Percentiles rank a stretch among this genome's conserved stretches.
These are phyloP conservation scores for Globisporangium barbulae DNA, from an alignment of 352 stramenopile species.

Conservation along the genomic window DNA sequence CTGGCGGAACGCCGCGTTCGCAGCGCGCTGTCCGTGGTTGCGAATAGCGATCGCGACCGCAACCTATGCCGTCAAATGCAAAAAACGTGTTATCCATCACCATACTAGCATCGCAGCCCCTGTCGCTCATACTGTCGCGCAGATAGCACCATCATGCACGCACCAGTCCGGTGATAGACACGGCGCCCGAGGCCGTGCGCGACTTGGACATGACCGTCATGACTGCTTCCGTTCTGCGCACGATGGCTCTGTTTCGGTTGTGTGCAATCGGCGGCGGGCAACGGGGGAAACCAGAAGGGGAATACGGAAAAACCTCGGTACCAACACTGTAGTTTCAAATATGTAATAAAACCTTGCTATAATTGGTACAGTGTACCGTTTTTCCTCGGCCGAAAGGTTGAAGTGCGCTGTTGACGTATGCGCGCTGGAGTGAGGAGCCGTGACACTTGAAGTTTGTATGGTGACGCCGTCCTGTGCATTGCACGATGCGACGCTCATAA, in stretches of 20 bases:
- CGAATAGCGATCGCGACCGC: slow-evolving; percentile 63
- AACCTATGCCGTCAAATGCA: slow-evolving; percentile 25
- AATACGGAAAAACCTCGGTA: no score
- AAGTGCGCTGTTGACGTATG: no score
- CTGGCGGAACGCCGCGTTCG: slow-evolving; percentile 37
- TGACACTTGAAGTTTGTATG: no score
- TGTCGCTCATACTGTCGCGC: neutral
- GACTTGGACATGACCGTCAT: slow-evolving; percentile 70
- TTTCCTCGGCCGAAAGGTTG: no score
- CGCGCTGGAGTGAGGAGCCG: no score
- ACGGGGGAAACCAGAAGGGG: neutral
- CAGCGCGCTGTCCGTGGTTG: slow-evolving; percentile 51
- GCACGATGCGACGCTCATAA: no score
- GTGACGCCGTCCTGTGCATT: no score
- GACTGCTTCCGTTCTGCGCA: neutral
- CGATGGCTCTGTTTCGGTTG: slow-evolving; percentile 1
- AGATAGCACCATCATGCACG: slow-evolving; percentile 2
- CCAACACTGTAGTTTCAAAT: no score
- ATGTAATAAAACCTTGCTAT: no score
- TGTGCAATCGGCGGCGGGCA: neutral
- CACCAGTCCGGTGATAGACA: slow-evolving; percentile 47
- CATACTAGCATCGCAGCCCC: neutral
- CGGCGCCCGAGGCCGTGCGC: slow-evolving; percentile 31
- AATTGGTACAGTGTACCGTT: no score
- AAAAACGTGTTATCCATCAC: neutral